A percentile compares a stretch with the other conserved stretches of the same genome.
Evolutionary conservation across 2,329 filamentous ascomycete genomes (phyloP).

Genomic region (Sordariomycetes sp.): DNA sequence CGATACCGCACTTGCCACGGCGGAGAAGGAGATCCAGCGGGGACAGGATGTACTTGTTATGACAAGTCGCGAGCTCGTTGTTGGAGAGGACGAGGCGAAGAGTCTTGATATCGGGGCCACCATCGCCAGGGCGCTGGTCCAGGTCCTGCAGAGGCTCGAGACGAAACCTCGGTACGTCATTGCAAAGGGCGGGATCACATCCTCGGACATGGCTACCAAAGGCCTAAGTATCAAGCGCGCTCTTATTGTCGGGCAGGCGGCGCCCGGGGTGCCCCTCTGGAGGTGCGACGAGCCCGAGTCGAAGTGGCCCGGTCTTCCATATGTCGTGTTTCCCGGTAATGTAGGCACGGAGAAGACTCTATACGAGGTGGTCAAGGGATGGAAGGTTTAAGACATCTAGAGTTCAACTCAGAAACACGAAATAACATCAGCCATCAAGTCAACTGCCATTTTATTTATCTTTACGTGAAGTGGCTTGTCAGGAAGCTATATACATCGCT

Average conservation of each 20-base stretch:
- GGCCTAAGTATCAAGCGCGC: conserved; percentile 42
- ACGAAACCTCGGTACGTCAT: conserved; percentile 44
- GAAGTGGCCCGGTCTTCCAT: conserved; percentile 39
- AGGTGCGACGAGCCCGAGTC: conserved; percentile 40
- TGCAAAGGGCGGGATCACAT: conserved; percentile 50
- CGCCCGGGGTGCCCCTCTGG: conserved; percentile 48
- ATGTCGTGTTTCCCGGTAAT: conserved; percentile 49
- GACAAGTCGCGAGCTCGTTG: conserved; percentile 44
- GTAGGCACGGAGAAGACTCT: conserved; percentile 38
- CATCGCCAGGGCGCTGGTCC: conserved; percentile 39
- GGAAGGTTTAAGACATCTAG: conserved; percentile 1
- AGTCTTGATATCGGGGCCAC: conserved; percentile 43
- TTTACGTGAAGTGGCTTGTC: background rate
- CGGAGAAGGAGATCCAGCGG: conserved; percentile 25
- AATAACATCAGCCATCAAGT: too few species aligned
- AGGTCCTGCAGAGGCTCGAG: conserved; percentile 32
- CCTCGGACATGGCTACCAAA: conserved; percentile 46
- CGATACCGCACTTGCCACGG: conserved; percentile 15
- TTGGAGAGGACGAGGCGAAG: conserved; percentile 29
- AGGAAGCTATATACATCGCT: background rate
- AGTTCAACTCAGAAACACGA: too few species aligned
- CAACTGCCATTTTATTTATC: too few species aligned
- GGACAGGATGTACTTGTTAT: conserved; percentile 46
- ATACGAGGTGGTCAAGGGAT: conserved; percentile 26
- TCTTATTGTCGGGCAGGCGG: conserved; percentile 44